Base-by-base conservation (phyloP, 2,329 filamentous ascomycete species). In the Monascus ruber region DNA sequence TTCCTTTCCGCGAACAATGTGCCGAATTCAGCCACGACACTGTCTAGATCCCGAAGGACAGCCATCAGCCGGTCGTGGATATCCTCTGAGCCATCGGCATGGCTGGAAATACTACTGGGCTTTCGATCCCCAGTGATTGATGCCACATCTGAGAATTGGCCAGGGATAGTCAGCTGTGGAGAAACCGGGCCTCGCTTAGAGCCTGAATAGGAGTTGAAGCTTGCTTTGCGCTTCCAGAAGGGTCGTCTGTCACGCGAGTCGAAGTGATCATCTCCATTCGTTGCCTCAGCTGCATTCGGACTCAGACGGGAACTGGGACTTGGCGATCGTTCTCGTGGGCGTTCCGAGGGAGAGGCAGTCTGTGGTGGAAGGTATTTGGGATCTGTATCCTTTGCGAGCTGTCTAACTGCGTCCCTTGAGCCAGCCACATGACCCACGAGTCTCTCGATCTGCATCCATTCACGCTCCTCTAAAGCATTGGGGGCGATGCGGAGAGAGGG, bases 171-270 rank as follows among this genome's bases (percentile, higher is more conserved):
- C 17, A 74, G 56, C 51, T 77, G 74, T 8, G 70, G 66, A 26
- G 73, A 72, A n/a, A 63, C 39, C 61, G 65, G 48, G 69, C 67
- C 32, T 66, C 49, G 39, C 54, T 68, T 46, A 64, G 58, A 17
- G 62, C 63, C 47, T 17, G 42, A 25, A 52, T 53, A 53, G 26
- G 57, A 62, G 24, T 64, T 66, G 33, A 59, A 65, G 51, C 79
- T 88, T 1, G 81, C 70, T 63, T 94, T 95, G 35, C 89, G 79
- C 60, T 87, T 94, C 91, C 91, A 98, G 55, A 98, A 96, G 0
- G 85, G 71, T 42, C 78, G 75, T 57, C 72, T 85, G 39, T 86
- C 79, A 6, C 49, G 60, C 42, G 52, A 50, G 11, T 56, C 57
- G 26, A 54, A 52, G 31, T 55, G 52, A 35, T 57, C 60, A 4